Percentiles rank a stretch among this genome's conserved stretches.
phyloP scores from a whole-genome alignment of 768 basidiomycete genomes.

The Trametes cingulata region DNA sequence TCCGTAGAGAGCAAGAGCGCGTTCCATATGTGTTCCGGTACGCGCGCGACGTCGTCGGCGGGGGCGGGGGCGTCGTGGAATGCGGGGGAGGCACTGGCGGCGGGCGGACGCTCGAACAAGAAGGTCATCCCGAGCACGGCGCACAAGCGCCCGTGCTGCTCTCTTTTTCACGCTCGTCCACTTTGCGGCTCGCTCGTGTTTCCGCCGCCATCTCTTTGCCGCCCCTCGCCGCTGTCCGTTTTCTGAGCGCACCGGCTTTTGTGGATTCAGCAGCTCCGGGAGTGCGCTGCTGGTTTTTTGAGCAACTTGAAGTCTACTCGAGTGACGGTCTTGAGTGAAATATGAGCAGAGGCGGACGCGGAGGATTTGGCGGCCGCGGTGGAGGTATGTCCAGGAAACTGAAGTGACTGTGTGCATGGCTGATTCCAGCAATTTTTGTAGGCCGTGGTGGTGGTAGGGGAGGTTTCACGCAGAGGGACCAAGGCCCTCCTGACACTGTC shows the following conservation, averaged over 20 bases:
- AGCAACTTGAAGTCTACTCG: not conserved
- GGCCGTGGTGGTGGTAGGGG: conserved; percentile 69
- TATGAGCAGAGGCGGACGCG: conserved; percentile 61
- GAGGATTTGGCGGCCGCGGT: conserved; percentile 55
- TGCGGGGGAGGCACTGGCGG: conserved; percentile 3
- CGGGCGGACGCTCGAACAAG: conserved; percentile 24
- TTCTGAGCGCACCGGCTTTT: not conserved
- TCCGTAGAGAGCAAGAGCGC: conserved; percentile 2
- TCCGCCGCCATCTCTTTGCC: not conserved
- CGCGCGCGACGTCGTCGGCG: conserved; percentile 4
- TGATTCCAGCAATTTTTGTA: conserved; percentile 30
- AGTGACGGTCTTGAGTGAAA: not conserved
- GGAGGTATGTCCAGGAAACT: conserved; percentile 39
- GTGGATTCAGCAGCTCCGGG: not conserved
- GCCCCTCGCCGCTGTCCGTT: conserved; percentile 4
- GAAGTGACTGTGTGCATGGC: not conserved
- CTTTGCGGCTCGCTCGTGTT: conserved; percentile 12
- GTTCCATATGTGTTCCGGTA: conserved; percentile 18
- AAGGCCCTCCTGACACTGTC: conserved; percentile 79
- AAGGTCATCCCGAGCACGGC: conserved; percentile 20
- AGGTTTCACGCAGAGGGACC: conserved; percentile 69
- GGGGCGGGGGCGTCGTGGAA: conserved; percentile 9
- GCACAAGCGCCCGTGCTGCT: conserved; percentile 16
- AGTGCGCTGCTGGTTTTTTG: not conserved
- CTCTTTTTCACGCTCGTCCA: conserved; percentile 21